phyloP scores from a whole-genome alignment of 257 asterid genomes.

The Agastache rugosa region DNA sequence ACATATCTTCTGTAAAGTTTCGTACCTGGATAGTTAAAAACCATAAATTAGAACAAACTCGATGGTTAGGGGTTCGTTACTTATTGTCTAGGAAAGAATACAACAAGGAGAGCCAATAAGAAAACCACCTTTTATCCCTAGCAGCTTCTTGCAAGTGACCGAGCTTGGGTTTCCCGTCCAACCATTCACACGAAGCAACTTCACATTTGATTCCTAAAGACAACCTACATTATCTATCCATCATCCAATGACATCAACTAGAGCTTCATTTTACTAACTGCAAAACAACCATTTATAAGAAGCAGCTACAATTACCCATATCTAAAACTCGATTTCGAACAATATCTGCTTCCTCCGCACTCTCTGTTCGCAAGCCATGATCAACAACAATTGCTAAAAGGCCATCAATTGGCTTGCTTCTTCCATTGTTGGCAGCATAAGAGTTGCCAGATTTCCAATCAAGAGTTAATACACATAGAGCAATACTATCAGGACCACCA shows the following conservation, averaged over 20 bases:
- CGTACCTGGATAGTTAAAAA: slow-evolving; percentile 59
- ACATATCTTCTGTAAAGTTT: slow-evolving; percentile 65
- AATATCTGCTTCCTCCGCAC: slow-evolving; percentile 73
- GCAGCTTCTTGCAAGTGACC: slow-evolving; percentile 97
- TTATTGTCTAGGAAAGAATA: slow-evolving; percentile 10
- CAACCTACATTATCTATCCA: slow-evolving; percentile 55
- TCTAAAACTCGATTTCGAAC: slow-evolving; percentile 59
- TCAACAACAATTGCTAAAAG: slow-evolving; percentile 85
- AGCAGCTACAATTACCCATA: slow-evolving; percentile 65
- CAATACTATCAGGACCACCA: slow-evolving; percentile 98
- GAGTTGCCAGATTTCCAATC: slow-evolving; percentile 68
- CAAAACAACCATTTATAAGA: slow-evolving; percentile 32
- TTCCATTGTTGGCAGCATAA: slow-evolving; percentile 41
- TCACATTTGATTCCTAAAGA: slow-evolving; percentile 87
- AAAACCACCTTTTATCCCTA: slow-evolving; percentile 74
- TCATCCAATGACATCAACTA: slow-evolving; percentile 39
- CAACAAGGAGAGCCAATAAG: slow-evolving; percentile 3
- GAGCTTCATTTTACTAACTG: slow-evolving; percentile 34
- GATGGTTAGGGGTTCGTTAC: not conserved
- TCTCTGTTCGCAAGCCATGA: slow-evolving; percentile 88
- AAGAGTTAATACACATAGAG: slow-evolving; percentile 78
- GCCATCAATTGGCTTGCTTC: slow-evolving; percentile 57
- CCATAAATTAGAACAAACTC: not conserved
- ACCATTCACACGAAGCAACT: slow-evolving; percentile 81
- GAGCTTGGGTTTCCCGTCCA: slow-evolving; percentile 72